Evolutionary conservation across 352 stramenopile genomes (phyloP).

Genomic region (Phytopythium aichiense): DNA sequence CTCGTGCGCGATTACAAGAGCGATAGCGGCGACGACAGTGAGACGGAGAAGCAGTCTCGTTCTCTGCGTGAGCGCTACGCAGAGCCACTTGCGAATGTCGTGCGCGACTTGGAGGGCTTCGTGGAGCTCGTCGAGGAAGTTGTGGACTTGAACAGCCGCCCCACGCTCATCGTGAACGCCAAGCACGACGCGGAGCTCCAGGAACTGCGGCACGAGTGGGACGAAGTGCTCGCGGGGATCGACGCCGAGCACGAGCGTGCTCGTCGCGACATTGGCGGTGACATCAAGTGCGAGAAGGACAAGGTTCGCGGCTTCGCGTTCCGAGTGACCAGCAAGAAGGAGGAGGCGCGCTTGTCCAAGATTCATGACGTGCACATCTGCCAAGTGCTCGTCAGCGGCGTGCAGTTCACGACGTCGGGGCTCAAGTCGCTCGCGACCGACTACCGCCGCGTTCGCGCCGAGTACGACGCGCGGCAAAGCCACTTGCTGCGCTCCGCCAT

Average conservation of each 20-base stretch:
- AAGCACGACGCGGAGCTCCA: slow-evolving; percentile 85
- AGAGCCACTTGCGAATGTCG: slow-evolving; percentile 45
- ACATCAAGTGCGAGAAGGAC: slow-evolving; percentile 92
- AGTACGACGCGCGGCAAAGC: slow-evolving; percentile 92
- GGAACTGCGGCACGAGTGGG: slow-evolving; percentile 69
- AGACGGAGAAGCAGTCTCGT: slow-evolving; percentile 4
- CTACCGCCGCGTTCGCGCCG: slow-evolving; percentile 76
- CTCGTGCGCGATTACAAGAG: slow-evolving; percentile 35
- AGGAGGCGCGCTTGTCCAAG: slow-evolving; percentile 89
- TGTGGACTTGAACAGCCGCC: slow-evolving; percentile 76
- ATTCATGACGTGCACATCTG: slow-evolving; percentile 89
- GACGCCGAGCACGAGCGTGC: slow-evolving; percentile 78
- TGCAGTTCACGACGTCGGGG: slow-evolving; percentile 96
- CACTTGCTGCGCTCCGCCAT: slow-evolving; percentile 92
- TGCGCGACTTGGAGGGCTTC: slow-evolving; percentile 63
- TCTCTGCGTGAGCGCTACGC: slow-evolving; percentile 50
- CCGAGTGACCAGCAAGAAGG: slow-evolving; percentile 92
- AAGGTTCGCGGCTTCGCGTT: slow-evolving; percentile 92
- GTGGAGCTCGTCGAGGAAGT: slow-evolving; percentile 78
- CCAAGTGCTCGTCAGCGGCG: slow-evolving; percentile 95
- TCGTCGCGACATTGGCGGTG: slow-evolving; percentile 57
- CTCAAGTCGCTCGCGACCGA: slow-evolving; percentile 84
- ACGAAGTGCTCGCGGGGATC: slow-evolving; percentile 61
- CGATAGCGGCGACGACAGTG: not conserved
- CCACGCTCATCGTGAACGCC: slow-evolving; percentile 72